Percentiles rank a stretch among this genome's conserved stretches.
These are phyloP conservation scores for Botrytis porri DNA, from an alignment of 2,329 filamentous ascomycete species.

Conservation along the genomic window DNA sequence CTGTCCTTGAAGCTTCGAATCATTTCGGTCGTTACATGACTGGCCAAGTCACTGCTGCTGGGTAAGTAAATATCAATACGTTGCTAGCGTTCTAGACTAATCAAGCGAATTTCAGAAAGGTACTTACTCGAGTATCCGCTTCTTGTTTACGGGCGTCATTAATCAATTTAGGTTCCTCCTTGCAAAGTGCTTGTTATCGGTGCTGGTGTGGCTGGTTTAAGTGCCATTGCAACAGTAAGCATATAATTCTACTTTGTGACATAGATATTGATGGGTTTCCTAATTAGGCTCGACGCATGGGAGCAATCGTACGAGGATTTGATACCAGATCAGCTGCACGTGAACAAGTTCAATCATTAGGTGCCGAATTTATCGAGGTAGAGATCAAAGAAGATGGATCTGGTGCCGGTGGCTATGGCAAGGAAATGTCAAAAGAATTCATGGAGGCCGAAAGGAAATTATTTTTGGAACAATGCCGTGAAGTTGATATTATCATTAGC, in stretches of 20 bases:
- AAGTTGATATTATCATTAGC: slow-evolving; percentile 90
- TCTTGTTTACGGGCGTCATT: slow-evolving; percentile 15
- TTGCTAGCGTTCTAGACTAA: slow-evolving; percentile 18
- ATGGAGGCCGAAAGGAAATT: slow-evolving; percentile 91
- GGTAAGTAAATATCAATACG: slow-evolving; percentile 42
- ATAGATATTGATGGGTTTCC: neutral
- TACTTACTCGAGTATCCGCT: slow-evolving; percentile 23
- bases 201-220: slow-evolving; percentile 83
- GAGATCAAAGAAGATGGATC: slow-evolving; percentile 80
- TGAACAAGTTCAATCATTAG: slow-evolving; percentile 86
- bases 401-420: slow-evolving; percentile 82
- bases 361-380: slow-evolving; percentile 87
- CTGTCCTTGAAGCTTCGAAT: slow-evolving; percentile 84
- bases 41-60: slow-evolving; percentile 85
- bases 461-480: slow-evolving; percentile 80
- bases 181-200: slow-evolving; percentile 90
- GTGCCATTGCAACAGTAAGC: slow-evolving; percentile 73
- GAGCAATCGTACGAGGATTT: slow-evolving; percentile 85
- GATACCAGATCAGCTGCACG: slow-evolving; percentile 85
- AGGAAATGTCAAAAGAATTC: slow-evolving; percentile 93
- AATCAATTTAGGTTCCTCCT: slow-evolving; percentile 67
- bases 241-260: neutral
- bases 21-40: slow-evolving; percentile 85
- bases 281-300: slow-evolving; percentile 68
- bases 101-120: slow-evolving; percentile 37